Conservation (phyloP, 2,329 filamentous ascomycete genomes). For the Trichoderma guizhouense region DNA sequence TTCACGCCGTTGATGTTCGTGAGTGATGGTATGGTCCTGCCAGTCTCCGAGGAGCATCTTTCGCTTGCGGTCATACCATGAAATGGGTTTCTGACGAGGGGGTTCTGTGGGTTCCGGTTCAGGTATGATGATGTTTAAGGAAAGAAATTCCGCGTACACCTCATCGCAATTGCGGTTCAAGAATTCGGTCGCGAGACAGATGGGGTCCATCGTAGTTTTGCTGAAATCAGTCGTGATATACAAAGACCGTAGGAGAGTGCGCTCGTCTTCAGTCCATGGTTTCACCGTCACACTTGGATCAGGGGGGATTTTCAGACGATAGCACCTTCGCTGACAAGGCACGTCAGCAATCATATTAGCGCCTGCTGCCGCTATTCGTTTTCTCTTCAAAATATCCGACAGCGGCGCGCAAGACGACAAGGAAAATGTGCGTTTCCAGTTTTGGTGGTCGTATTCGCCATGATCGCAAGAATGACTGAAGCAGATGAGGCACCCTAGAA, state of each 20-base stretch:
- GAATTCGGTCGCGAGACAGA: constrained; percentile 50
- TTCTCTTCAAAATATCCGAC: constrained; percentile 32
- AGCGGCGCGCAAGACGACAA: constrained; percentile 36
- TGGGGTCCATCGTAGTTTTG: constrained; percentile 39
- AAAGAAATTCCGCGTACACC: constrained; percentile 37
- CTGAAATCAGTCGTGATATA: constrained; percentile 42
- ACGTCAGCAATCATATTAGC: constrained; percentile 16
- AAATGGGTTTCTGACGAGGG: constrained; percentile 42
- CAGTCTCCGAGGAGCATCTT: constrained; percentile 54
- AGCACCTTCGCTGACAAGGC: constrained; percentile 44
- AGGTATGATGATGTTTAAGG: constrained; percentile 27
- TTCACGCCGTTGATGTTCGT: constrained; percentile 54
- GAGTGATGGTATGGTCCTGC: constrained; percentile 52
- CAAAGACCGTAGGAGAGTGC: constrained; percentile 46
- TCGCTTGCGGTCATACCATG: constrained; percentile 56
- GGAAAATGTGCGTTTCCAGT: constrained; percentile 52
- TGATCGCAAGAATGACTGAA: constrained; percentile 60
- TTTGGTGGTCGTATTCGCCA: constrained; percentile 55
- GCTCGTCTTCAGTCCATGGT: constrained; percentile 50
- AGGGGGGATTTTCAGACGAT: constrained; percentile 22
- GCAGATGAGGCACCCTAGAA: constrained; percentile 57
- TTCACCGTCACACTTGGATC: constrained; percentile 24
- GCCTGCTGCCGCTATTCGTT: constrained; percentile 21
- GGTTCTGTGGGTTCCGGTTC: constrained; percentile 27
- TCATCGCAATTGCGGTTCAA: constrained; percentile 52